Percentiles rank a stretch among this genome's conserved stretches.
Evolutionary conservation across 768 basidiomycete species (phyloP).

Genomic region (Rhizopogon sp.): DNA sequence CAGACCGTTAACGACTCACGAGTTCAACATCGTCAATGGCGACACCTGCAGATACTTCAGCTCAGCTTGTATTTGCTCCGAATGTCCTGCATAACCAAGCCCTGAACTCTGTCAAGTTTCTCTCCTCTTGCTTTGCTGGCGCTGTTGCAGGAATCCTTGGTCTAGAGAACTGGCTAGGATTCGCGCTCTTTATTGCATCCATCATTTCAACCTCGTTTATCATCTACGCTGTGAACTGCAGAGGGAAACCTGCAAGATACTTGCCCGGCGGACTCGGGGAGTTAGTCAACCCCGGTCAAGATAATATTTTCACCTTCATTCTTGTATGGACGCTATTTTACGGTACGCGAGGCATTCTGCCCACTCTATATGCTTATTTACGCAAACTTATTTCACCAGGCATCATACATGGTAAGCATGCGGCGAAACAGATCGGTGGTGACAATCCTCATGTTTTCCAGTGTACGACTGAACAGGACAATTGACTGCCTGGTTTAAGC

Average conservation of each 20-base stretch:
- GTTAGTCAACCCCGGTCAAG: conserved; percentile 80
- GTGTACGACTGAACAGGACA: conserved; percentile 33
- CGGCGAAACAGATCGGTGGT: conserved; percentile 3
- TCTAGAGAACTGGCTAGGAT: conserved; percentile 79
- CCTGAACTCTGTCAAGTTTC: conserved; percentile 67
- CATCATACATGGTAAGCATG: conserved; percentile 40
- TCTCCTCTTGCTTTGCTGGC: conserved; percentile 81
- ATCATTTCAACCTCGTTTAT: conserved; percentile 63
- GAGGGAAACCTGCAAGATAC: conserved; percentile 58
- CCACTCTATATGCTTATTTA: conserved; percentile 2
- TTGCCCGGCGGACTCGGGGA: conserved; percentile 59
- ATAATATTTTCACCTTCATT: conserved; percentile 87
- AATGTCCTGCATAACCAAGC: conserved; percentile 63
- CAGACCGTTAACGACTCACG: not conserved
- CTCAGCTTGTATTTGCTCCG: conserved; percentile 60
- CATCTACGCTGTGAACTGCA: conserved; percentile 69
- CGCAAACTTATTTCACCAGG: conserved; percentile 19
- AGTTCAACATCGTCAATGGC: conserved; percentile 34
- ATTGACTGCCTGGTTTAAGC: not conserved
- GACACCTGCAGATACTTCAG: conserved; percentile 41
- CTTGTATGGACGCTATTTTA: conserved; percentile 93
- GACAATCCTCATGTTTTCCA: conserved; percentile 17
- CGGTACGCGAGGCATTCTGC: conserved; percentile 44
- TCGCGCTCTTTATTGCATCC: conserved; percentile 67
- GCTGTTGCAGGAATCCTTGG: conserved; percentile 88